Percentiles rank a stretch among this genome's conserved stretches.
Conservation (phyloP, 805 yeast species). For the Starmerella tilneyi region DNA sequence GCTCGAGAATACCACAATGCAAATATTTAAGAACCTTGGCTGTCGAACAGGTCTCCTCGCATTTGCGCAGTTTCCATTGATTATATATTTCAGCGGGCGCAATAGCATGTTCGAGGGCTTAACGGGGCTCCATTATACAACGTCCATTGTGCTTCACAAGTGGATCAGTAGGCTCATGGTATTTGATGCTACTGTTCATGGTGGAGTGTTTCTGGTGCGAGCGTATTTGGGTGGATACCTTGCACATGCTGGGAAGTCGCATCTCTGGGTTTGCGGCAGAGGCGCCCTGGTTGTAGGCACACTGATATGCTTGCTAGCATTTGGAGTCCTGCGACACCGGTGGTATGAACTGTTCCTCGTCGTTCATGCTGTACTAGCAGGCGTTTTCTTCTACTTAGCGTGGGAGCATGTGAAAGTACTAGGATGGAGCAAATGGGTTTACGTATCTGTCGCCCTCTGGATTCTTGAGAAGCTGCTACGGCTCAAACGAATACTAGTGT, state of each 20-base stretch:
- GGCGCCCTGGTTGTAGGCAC: background rate
- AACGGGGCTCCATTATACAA: constrained; percentile 10
- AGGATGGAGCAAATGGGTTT: constrained; percentile 13
- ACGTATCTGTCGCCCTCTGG: constrained; percentile 3
- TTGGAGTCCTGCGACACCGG: constrained; percentile 9
- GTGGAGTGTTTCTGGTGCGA: background rate
- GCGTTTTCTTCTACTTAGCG: constrained; percentile 3
- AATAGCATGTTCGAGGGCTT: constrained; percentile 9
- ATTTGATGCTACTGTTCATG: constrained; percentile 9
- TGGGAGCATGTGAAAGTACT: constrained; percentile 12
- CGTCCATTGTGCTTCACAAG: constrained; percentile 15
- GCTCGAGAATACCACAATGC: background rate
- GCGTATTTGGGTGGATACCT: constrained; percentile 2
- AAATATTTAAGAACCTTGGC: constrained; percentile 1
- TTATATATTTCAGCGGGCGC: constrained; percentile 13
- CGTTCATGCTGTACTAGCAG: constrained; percentile 5
- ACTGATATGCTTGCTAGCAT: constrained; percentile 1
- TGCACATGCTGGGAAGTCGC: background rate
- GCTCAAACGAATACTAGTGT: background rate
- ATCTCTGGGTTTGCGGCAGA: constrained; percentile 7
- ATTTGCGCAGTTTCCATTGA: constrained; percentile 11
- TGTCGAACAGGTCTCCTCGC: constrained; percentile 9
- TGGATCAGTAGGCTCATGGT: constrained; percentile 15
- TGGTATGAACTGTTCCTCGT: constrained; percentile 12
- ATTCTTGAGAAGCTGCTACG: constrained; percentile 4